Base-by-base conservation (phyloP, 139 green algal genomes). In the Ettlia oleoabundans region DNA sequence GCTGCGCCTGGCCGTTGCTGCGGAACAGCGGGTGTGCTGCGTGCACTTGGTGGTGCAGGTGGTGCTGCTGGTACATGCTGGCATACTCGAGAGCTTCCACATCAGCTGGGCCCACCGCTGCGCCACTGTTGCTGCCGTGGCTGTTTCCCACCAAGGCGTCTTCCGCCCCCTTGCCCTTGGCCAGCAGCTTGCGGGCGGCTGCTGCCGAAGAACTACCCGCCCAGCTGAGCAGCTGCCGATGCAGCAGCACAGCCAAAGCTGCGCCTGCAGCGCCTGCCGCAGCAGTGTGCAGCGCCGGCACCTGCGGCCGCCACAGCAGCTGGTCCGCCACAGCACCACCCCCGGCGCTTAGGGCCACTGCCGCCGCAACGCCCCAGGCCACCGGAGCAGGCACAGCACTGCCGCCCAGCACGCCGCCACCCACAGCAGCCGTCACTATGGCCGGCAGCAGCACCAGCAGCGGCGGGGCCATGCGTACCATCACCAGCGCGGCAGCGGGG, bases 151-250 rank as follows among this genome's bases (percentile, higher is more conserved):
- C 43, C 43, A 19, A 2, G 7, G 26, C 41, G 15, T 63, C 26
- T 6, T 6, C 82, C 52, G 38, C 47, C 66, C 55, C 67, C 51
- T n/a, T n/a, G 66, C 67, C 53, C 7, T 65, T 41, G 58, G 40
- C 67, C 24, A 38, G 22, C 72, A 79, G 72, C 72, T 53, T 79
- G 72, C 69, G 42, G 6, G 72, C 51, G 4, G 52, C 51, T 2
- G 33, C 33, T 1, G 52, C 52, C 21, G 35, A 30, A 1, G 51
- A 78, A 1, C 43, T 24, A 21, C 22, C 55, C 21, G 72, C 72
- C 72, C 72, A 79, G 33, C 22, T 35, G 5, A 81, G 82, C 82
- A 86, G 82, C 73, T 82, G 72, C 51, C 47, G 70, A 43, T 82
- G 71, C 61, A 83, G 68, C 70, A 88, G 61, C 58, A 87, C 22